Percentiles rank a stretch among this genome's conserved stretches.
phyloP scores from a whole-genome alignment of 2,329 filamentous ascomycete species.

The Aspergillus floridensis region DNA sequence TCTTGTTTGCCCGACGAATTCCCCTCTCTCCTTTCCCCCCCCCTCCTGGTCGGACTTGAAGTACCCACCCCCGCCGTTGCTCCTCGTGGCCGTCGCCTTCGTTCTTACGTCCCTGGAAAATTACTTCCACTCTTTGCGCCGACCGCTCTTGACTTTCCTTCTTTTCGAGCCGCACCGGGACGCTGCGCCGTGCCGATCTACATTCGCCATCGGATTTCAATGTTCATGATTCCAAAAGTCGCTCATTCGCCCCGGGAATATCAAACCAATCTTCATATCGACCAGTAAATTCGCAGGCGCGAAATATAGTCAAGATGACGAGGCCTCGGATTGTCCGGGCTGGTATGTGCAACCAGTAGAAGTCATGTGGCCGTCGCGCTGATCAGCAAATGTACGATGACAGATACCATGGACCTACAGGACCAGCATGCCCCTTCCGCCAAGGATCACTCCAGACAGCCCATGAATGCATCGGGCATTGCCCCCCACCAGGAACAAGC shows the following conservation, averaged over 20 bases:
- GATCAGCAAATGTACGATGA: neutral
- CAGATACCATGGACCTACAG: conserved; percentile 95
- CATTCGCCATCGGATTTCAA: conserved; percentile 12
- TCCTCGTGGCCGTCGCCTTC: conserved; percentile 19
- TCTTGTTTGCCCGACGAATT: conserved; percentile 18
- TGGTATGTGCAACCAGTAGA: conserved; percentile 33
- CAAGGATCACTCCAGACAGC: conserved; percentile 69
- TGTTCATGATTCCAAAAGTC: conserved; percentile 20
- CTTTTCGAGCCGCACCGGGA: conserved; percentile 1
- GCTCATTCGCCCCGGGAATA: conserved; percentile 18
- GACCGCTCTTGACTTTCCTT: neutral
- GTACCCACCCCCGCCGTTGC: conserved; percentile 14
- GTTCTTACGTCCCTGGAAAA: conserved; percentile 9
- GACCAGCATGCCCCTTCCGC: conserved; percentile 77
- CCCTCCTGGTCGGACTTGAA: conserved; percentile 16
- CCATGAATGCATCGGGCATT: conserved; percentile 52
- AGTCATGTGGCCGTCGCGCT: neutral
- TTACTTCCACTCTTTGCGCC: neutral
- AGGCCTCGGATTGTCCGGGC: conserved; percentile 48
- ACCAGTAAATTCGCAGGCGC: conserved; percentile 10
- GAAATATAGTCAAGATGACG: conserved; percentile 32
- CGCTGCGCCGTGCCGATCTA: conserved; percentile 11
- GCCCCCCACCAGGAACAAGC: conserved; percentile 84
- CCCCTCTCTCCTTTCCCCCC: neutral
- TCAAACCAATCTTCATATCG: conserved; percentile 7